Percentiles rank a stretch among this genome's conserved stretches.
Conservation (phyloP, 1,284 basidiomycete genomes). For the Porodaedalea pini region DNA sequence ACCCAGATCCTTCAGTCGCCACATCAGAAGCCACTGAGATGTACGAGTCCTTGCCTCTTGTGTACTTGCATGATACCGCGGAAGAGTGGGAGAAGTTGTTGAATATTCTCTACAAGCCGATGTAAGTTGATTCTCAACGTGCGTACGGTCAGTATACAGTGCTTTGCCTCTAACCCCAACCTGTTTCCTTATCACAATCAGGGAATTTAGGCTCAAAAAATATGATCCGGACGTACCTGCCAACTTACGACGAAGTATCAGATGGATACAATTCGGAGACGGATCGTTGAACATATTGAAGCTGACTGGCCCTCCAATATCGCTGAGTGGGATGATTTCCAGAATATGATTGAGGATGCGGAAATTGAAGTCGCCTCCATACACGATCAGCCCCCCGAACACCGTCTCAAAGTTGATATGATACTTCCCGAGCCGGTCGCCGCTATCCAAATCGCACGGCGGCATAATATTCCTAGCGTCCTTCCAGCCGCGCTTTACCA, state of each 20-base stretch:
- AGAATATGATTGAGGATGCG: too few relatives aligned
- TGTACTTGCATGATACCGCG: neutral
- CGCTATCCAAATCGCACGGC: neutral
- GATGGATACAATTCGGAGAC: neutral
- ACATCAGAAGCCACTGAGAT: neutral
- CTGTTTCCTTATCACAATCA: neutral
- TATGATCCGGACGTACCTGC: neutral
- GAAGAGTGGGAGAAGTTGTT: neutral
- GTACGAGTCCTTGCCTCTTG: neutral
- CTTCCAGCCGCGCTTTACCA: conserved; percentile 3
- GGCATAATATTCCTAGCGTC: neutral
- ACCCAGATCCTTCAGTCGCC: neutral
- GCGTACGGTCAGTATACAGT: too few relatives aligned
- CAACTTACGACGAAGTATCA: neutral
- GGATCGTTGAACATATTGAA: neutral
- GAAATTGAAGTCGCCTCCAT: neutral
- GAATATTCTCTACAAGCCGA: neutral
- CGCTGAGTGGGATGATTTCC: neutral
- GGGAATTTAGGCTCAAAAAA: neutral
- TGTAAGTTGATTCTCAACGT: too few relatives aligned
- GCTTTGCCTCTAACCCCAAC: neutral
- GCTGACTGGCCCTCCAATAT: neutral
- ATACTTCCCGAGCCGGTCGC: conserved; percentile 3
- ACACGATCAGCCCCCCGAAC: neutral
- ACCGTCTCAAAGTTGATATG: neutral